These are phyloP conservation scores for Pleurotus platypus DNA, from an alignment of 768 basidiomycete species.

Conservation along the genomic window DNA sequence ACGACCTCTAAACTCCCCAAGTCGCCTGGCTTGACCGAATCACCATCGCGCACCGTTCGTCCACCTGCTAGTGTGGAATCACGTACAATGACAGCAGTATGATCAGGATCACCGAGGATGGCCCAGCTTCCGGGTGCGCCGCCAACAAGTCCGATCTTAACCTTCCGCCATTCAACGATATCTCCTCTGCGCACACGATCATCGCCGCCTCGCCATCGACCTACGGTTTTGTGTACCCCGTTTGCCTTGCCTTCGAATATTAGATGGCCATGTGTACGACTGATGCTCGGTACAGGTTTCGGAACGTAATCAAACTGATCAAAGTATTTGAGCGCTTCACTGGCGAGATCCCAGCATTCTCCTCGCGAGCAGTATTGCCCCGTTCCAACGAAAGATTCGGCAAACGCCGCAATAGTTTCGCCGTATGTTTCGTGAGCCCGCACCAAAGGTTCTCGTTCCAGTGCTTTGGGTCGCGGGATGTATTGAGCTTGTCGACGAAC, in stretches of 20 bases:
- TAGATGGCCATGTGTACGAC: slow-evolving; percentile 53
- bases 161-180: slow-evolving; percentile 50
- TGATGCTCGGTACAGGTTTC: slow-evolving; percentile 42
- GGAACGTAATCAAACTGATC: slow-evolving; percentile 37
- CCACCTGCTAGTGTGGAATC: slow-evolving; percentile 28
- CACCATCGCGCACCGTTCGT: slow-evolving; percentile 27
- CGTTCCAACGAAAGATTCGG: slow-evolving; percentile 38
- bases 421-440: slow-evolving; percentile 46
- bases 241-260: slow-evolving; percentile 39
- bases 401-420: slow-evolving; percentile 43
- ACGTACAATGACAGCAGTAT: slow-evolving; percentile 47
- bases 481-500: slow-evolving; percentile 34
- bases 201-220: slow-evolving; percentile 50
- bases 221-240: slow-evolving; percentile 28
- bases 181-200: slow-evolving; percentile 49
- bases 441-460: slow-evolving; percentile 29
- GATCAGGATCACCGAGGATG: slow-evolving; percentile 48
- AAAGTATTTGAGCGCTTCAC: slow-evolving; percentile 43
- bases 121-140: slow-evolving; percentile 20
- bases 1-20: slow-evolving; percentile 45
- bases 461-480: slow-evolving; percentile 33
- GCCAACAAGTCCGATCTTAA: slow-evolving; percentile 25
- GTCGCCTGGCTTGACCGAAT: slow-evolving; percentile 31
- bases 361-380: slow-evolving; percentile 45
- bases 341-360: slow-evolving; percentile 58